These are phyloP conservation scores for Crinitomyces ghanaensis DNA, from an alignment of 805 yeast genomes.

Conservation along the genomic window DNA sequence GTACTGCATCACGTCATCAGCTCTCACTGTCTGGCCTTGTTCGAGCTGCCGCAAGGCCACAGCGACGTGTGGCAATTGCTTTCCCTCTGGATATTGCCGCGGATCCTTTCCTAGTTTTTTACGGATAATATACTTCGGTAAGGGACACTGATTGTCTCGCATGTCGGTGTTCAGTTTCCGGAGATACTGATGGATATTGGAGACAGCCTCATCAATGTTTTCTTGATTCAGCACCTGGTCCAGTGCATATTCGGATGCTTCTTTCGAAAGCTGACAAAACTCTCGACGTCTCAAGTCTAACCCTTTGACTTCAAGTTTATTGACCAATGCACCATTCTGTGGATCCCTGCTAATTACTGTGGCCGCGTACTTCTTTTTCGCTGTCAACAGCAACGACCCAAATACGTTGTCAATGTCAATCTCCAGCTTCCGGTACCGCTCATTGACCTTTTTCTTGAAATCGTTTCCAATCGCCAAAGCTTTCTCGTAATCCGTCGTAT, in stretches of 20 bases:
- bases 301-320: constrained; percentile 81
- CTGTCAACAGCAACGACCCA: constrained; percentile 69
- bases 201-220: constrained; percentile 71
- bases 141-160: constrained; percentile 47
- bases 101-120: constrained; percentile 90
- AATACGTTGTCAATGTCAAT: constrained; percentile 93
- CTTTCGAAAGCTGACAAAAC: constrained; percentile 85
- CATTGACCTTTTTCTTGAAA: constrained; percentile 78
- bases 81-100: constrained; percentile 65
- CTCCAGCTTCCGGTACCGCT: constrained; percentile 74
- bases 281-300: constrained; percentile 96
- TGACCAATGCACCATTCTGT: constrained; percentile 43
- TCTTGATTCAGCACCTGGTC: constrained; percentile 56
- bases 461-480: constrained; percentile 76
- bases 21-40: constrained; percentile 78
- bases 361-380: constrained; percentile 98
- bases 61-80: constrained; percentile 78
- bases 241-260: constrained; percentile 66
- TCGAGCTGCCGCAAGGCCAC: constrained; percentile 73
- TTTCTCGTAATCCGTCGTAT: constrained; percentile 52
- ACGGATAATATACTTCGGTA: constrained; percentile 64
- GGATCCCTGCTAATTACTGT: constrained; percentile 48
- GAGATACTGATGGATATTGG: constrained; percentile 59
- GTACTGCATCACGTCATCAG: constrained; percentile 83
- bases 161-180: constrained; percentile 48